These are phyloP conservation scores for Backusella morwellensis DNA, from an alignment of 192 early-diverging fungal genomes.

Conservation along the genomic window DNA sequence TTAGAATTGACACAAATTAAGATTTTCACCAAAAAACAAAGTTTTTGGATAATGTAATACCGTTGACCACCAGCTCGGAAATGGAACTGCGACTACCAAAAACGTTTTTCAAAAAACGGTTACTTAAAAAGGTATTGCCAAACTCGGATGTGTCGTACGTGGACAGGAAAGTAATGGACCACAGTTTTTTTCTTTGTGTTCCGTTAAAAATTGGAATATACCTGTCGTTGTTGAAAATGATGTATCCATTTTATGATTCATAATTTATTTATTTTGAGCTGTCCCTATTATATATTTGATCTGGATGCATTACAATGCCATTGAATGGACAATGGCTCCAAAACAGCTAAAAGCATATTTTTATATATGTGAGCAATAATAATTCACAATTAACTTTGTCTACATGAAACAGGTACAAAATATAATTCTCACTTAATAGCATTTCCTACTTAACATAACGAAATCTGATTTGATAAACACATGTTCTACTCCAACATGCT, in stretches of 20 bases:
- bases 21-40: no score
- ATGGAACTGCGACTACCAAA: neutral
- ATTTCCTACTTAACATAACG: neutral
- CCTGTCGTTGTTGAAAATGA: neutral
- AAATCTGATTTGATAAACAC: slow-evolving; percentile 3
- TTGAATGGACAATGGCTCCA: neutral
- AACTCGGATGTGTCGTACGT: neutral
- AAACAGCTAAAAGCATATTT: neutral
- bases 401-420: slow-evolving; percentile 5
- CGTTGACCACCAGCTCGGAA: neutral
- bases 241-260: neutral
- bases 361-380: neutral
- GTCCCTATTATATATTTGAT: neutral
- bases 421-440: neutral
- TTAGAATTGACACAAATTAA: no score
- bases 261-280: neutral
- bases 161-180: neutral
- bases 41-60: no score
- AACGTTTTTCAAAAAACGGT: neutral
- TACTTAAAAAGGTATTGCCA: slow-evolving; percentile 8
- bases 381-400: neutral
- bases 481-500: neutral
- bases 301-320: neutral
- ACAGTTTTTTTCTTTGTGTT: neutral
- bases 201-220: neutral